Evolutionary conservation across 768 basidiomycete species (phyloP), one percentile per base, ranked within the genome.

Genomic region (Filobasidium floriforme): DNA sequence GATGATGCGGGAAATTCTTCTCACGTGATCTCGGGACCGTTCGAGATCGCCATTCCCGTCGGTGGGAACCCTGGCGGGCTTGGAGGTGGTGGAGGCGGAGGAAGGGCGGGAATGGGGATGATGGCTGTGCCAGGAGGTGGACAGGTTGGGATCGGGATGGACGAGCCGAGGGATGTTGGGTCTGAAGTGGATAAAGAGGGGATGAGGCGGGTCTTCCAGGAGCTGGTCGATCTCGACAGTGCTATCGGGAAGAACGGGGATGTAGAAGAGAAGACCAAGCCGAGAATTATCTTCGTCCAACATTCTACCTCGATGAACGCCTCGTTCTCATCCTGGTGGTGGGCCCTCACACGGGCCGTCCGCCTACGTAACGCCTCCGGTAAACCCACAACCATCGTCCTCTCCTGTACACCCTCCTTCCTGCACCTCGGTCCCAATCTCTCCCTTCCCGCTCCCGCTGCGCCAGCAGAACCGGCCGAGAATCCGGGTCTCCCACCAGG

Each of bases 361-460:
- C 85, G 87, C 51, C 82, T 86, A 63, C 84, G 90, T 43, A 84
- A 92, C 40, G 83, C 85, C 69, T 86, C 88, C 1, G 82, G 41
- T 26, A 59, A 85, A 73, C 89, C 91, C 1, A 89, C 87, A 71
- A 85, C 87, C 9, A 90, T 96, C 57, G 82, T 96, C 19, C 89
- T 94, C 72, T 90, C 91, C n/a, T 85, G 90, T 72, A 87, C 88
- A 0, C 90, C 92, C 29, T 80, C 89, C 3, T 79, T 91, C n/a
- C 80, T 85, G 15, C 65, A 63, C 68, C 62, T 82, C 79, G 68
- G 70, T 84, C 59, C 75, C 84, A 40, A 82, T 82, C 32, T 66
- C 6, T 49, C 54, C 29, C 54, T 57, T n/a, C 55, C 46, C 22
- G 6, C 46, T 5, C 46, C 46, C 3, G 12, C 3, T 6, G 22